Percentiles rank a stretch among this genome's conserved stretches.
phyloP scores from a whole-genome alignment of 352 stramenopile genomes.

The Plasmopara muralis region DNA sequence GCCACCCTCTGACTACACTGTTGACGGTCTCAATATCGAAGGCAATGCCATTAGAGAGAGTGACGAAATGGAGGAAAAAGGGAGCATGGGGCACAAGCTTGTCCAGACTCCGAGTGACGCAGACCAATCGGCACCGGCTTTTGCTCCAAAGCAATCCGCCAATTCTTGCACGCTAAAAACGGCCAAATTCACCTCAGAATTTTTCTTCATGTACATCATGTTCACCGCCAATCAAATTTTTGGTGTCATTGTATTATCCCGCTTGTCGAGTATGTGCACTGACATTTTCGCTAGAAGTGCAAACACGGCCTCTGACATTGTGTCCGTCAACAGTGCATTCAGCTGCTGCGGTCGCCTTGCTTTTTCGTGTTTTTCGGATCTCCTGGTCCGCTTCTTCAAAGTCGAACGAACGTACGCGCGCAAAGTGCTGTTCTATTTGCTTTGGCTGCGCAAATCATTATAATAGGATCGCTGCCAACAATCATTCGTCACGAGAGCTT shows the following conservation, averaged over 20 bases:
- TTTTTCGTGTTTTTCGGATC: constrained; percentile 42
- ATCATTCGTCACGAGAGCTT: constrained; percentile 56
- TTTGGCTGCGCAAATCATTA: constrained; percentile 56
- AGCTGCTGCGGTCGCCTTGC: constrained; percentile 50
- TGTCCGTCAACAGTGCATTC: constrained; percentile 59
- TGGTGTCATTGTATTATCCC: constrained; percentile 59
- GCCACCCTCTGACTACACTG: constrained; percentile 40
- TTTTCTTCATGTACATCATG: constrained; percentile 66
- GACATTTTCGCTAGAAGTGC: constrained; percentile 41
- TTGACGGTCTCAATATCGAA: constrained; percentile 55
- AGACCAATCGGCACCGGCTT: constrained; percentile 1
- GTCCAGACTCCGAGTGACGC: neutral
- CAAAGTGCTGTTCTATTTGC: constrained; percentile 59
- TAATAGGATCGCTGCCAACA: constrained; percentile 50
- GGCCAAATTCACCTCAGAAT: constrained; percentile 49
- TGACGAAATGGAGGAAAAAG: constrained; percentile 25
- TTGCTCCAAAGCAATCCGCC: constrained; percentile 27
- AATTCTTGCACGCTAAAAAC: constrained; percentile 46
- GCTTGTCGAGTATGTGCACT: constrained; percentile 50
- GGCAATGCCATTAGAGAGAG: constrained; percentile 33
- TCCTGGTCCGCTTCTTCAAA: constrained; percentile 18
- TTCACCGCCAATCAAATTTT: constrained; percentile 61
- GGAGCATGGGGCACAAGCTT: constrained; percentile 9
- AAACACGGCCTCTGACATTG: constrained; percentile 35
- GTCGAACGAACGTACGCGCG: constrained; percentile 1